phyloP scores from a whole-genome alignment of 306 rosid genomes.

The Biancaea sappan region DNA sequence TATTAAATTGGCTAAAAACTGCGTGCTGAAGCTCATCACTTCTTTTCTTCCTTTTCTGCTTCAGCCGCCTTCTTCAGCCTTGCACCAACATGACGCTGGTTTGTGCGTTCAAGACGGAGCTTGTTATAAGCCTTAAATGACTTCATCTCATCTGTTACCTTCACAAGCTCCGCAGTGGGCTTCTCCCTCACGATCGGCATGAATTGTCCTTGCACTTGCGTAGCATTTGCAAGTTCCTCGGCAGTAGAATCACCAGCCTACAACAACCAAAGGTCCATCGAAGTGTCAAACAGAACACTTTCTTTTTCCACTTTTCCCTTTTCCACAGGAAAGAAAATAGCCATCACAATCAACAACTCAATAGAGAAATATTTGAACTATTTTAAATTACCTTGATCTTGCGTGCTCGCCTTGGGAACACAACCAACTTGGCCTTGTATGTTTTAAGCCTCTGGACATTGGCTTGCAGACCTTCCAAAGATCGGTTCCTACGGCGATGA shows the following conservation, averaged over 20 bases:
- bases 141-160: conserved; percentile 62
- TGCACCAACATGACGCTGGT: conserved; percentile 55
- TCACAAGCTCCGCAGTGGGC: conserved; percentile 57
- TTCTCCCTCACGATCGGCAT: conserved; percentile 57
- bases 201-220: conserved; percentile 62
- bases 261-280: neutral
- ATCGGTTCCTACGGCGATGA: conserved; percentile 65
- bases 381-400: conserved; percentile 51
- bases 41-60: conserved; percentile 70
- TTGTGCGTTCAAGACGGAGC: conserved; percentile 56
- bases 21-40: conserved; percentile 33
- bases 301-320: neutral
- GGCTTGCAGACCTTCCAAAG: conserved; percentile 61
- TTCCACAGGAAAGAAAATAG: neutral
- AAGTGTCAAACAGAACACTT: neutral
- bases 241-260: conserved; percentile 62
- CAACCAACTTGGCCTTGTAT: conserved; percentile 72
- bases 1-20: neutral
- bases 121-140: conserved; percentile 60
- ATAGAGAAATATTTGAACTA: neutral
- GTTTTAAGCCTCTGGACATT: conserved; percentile 73
- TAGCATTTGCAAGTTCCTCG: conserved; percentile 66
- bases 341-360: neutral
- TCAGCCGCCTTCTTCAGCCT: conserved; percentile 67
- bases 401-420: conserved; percentile 76